Evolutionary conservation across 2,329 filamentous ascomycete genomes (phyloP), one percentile per base, ranked within the genome.

Genomic region (Kalmusia sp.): DNA sequence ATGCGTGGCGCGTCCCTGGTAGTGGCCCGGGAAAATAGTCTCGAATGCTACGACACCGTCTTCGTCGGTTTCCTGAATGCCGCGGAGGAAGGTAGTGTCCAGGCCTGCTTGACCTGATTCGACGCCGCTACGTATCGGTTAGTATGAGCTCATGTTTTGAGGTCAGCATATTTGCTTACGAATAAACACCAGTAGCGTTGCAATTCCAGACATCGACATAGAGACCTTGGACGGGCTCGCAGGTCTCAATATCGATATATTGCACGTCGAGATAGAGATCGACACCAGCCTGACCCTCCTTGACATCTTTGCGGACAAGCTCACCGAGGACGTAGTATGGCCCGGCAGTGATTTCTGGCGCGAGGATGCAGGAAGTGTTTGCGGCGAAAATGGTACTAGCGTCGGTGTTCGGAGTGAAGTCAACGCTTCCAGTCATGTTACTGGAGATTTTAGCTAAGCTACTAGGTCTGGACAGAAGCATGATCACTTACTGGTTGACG

Each of bases 181-280:
- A 49, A 49, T 65, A 67, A 27, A 56, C 49, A 24, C 63, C 61
- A 5, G 65, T 67, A 1, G 59, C 37, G 45, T 68, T 71, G 59
- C 63, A 65, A 57, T 77, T 76, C 82, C 82, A 84, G 58, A 83
- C 77, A 53, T 84, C 81, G 24, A 84, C 63, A 43, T 74, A 80
- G 14, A 78, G 70, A 39, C 78, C 66, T 2, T 76, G 67, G 1
- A 83, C 74, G 8, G 79, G 77, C 62, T 81, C 67, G 69, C 82
- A 84, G 9, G 80, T 83, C 19, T 73, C 69, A 28, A 81, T 73
- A 55, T 84, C 81, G 37, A 84, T 72, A 39, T 83, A 72, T 63
- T 84, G 81, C 50, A 80, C 73, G 59, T 82, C 81, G 15, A 83
- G 65, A 7, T 76, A 74, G 33, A 83, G 67, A 31, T 75, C 72